Base-by-base conservation (phyloP, 805 yeast species). In the Schwanniomyces sp. region DNA sequence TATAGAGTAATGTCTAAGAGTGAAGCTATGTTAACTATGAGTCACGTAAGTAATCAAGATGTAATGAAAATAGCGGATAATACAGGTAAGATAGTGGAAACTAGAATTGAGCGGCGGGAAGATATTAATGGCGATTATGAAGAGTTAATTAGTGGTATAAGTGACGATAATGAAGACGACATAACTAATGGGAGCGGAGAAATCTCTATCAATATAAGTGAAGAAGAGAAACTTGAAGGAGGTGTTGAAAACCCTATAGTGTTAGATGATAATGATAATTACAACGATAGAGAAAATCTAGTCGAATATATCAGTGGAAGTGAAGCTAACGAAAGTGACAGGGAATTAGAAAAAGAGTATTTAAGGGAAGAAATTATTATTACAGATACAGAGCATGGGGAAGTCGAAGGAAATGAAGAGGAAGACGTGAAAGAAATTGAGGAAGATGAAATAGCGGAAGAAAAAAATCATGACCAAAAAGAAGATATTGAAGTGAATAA, bases 341-440 rank as follows among this genome's bases (percentile, higher is more conserved):
- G 44, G 26, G 56, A 51, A 10, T 26, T 47, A 6, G 47, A 53
- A 2, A 53, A 47, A 6, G 51, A 54, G 9, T 50, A 40, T 14
- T 46, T 44, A 30, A 47, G 16, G 45, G 52, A 5, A 60, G 57
- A 7, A 17, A 49, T 6, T 49, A 51, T 53, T 56, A 21, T 59
- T 50, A 48, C 53, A 34, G n/a, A 70, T 64, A 38, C 63, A 67
- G 12, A 59, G 55, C 50, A 63, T 56, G 21, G 44, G 58, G 27
- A 41, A 58, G 21, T 50, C 53, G 47, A 65, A 61, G 45, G 67
- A 67, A 21, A 70, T 67, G 11, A 61, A 63, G 51, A 59, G 56
- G 41, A 64, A 65, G 44, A 67, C 62, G 54, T 64, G 16, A 64
- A 64, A 14, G 57, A 61, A 32, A 60, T 53, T 25, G 52, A 54